Evolutionary conservation across 2,329 filamentous ascomycete genomes (phyloP), one percentile per base, ranked within the genome.

Genomic region (Aspergillus tanneri): DNA sequence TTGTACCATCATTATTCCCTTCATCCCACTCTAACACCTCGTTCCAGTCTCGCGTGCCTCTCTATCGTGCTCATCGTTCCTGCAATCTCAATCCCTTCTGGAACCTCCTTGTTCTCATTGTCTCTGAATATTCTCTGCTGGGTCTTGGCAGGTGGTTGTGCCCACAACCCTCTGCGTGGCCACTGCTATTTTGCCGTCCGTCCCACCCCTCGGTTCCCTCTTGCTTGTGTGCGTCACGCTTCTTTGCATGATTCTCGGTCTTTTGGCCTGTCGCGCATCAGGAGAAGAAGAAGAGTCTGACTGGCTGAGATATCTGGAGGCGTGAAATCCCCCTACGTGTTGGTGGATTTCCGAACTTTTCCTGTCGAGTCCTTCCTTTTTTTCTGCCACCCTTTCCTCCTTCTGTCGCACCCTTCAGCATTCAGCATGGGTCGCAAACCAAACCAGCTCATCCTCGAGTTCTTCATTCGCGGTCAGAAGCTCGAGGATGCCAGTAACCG

Each of bases 401-500:
- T n/a, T n/a, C n/a, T 35, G 28, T 41, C 30, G 35, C 52, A 46
- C 36, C 14, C 40, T 46, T 19, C 18, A 30, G n/a, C 32, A 35
- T 28, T 30, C 50, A 77, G 68, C 49, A 92, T 92, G 89, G 89
- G 89, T 67, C 83, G 89, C 66, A 86, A 86, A 72, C 89, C 88
- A 56, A 92, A 93, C 71, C 83, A 84, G 61, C 78, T 95, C 59
- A 91, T 96, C 68, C 80, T 88, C 69, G 84, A 92, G 72, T 93
- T 90, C 76, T 96, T 96, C 70, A 83, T 88, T 68, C 83, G 90
- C 59, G 91, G 91, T 8, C 81, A 83, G 30, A 96, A 96, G 73
- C 80, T 96, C 61, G 84, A 86, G 65, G 90, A 96, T 72, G 86
- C 88, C 56, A 93, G 88, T 75, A 96, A 95, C 69, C 84, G 91